phyloP scores from a whole-genome alignment of 192 early-diverging fungal genomes.

The Thamnidium elegans region DNA sequence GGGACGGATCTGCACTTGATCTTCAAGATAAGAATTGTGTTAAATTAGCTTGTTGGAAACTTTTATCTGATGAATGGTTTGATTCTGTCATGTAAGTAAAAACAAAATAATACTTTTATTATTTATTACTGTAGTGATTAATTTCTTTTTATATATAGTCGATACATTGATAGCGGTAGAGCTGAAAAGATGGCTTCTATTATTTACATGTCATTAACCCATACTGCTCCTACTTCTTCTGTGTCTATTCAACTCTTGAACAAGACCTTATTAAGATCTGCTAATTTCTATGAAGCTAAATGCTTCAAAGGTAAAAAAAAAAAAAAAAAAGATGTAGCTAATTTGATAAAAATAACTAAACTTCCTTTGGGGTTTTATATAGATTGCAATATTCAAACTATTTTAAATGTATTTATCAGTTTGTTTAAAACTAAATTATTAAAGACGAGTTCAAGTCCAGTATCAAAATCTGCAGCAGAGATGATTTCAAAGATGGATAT shows the following conservation, averaged over 20 bases:
- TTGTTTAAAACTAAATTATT: conserved; percentile 10
- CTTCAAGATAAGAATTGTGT: conserved; percentile 1
- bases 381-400: conserved; percentile 23
- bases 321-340: too few relatives aligned
- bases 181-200: conserved; percentile 32
- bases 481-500: conserved; percentile 4
- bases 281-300: conserved; percentile 46
- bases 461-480: neutral
- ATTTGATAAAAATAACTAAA: neutral
- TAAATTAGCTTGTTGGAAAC: conserved; percentile 45
- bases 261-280: conserved; percentile 38
- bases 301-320: conserved; percentile 35
- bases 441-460: neutral
- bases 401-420: conserved; percentile 7
- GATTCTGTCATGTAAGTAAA: conserved; percentile 37
- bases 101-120: neutral
- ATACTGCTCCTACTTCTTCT: neutral
- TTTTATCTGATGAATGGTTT: conserved; percentile 54
- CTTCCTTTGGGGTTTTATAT: neutral
- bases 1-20: conserved; percentile 17
- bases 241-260: conserved; percentile 35
- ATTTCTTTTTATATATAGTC: conserved; percentile 10
- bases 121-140: neutral
- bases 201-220: conserved; percentile 27
- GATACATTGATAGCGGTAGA: conserved; percentile 30